Evolutionary conservation across 495 filamentous ascomycete genomes (phyloP).

Genomic region (Xylaria longipes): DNA sequence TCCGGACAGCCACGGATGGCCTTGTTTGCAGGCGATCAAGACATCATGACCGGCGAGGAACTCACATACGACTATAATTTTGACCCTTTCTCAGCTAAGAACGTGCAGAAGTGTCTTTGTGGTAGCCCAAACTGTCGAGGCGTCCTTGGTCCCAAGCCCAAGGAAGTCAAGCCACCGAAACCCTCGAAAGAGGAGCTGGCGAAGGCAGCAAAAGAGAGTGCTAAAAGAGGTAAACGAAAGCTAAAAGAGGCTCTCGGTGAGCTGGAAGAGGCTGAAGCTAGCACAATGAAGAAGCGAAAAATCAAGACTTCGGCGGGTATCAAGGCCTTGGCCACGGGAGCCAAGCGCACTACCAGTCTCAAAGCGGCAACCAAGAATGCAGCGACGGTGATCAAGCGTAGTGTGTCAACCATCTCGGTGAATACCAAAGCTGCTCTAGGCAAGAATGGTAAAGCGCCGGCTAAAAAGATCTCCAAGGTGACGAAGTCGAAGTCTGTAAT

Average conservation of each 20-base stretch:
- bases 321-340: constrained; percentile 37
- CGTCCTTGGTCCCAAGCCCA: constrained; percentile 76
- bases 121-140: constrained; percentile 78
- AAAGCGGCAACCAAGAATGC: constrained; percentile 40
- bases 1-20: constrained; percentile 94
- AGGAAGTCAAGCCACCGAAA: constrained; percentile 57
- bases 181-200: constrained; percentile 36
- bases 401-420: constrained; percentile 47
- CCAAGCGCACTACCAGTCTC: constrained; percentile 34
- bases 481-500: constrained; percentile 39
- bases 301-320: constrained; percentile 43
- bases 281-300: constrained; percentile 49
- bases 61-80: constrained; percentile 99
- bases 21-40: constrained; percentile 87
- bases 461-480: constrained; percentile 32
- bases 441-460: constrained; percentile 28
- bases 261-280: constrained; percentile 36
- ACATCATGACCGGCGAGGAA: constrained; percentile 92
- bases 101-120: constrained; percentile 83
- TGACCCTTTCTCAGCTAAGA: constrained; percentile 83
- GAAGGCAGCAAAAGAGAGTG: constrained; percentile 39
- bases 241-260: constrained; percentile 47
- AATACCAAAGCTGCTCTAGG: constrained; percentile 40
- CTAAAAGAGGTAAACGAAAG: constrained; percentile 50
- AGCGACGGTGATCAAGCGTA: constrained; percentile 43